Conservation (phyloP, 2,329 filamentous ascomycete species). For the Beauveria rudraprayagi region DNA sequence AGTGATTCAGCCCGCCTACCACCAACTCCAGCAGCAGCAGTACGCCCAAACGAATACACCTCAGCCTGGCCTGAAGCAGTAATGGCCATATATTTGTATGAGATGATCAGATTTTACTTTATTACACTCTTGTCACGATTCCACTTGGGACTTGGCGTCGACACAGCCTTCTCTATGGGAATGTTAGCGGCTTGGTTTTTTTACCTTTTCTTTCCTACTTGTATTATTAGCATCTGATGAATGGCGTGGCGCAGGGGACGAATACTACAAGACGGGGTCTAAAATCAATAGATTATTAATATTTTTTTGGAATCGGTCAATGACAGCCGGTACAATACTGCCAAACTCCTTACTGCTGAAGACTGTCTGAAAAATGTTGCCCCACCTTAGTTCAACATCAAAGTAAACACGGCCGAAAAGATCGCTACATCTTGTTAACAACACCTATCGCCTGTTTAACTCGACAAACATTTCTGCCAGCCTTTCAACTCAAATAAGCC, state of each 20-base stretch:
- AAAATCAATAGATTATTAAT: background rate
- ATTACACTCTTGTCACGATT: background rate
- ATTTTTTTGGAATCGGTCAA: too few species aligned
- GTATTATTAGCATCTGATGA: background rate
- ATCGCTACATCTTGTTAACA: background rate
- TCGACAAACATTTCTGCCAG: background rate
- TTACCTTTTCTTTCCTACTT: background rate
- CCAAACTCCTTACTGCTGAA: too few species aligned
- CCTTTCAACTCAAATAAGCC: background rate
- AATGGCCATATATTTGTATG: background rate
- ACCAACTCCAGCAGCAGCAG: background rate
- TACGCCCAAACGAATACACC: background rate
- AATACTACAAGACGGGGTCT: background rate
- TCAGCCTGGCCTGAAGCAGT: slow-evolving; percentile 2
- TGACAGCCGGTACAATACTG: too few species aligned
- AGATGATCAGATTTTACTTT: background rate
- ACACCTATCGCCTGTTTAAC: background rate
- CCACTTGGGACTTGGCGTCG: background rate
- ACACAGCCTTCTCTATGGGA: background rate
- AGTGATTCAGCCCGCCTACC: slow-evolving; percentile 5
- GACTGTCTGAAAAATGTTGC: background rate
- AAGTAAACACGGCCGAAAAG: background rate
- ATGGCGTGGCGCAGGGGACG: background rate
- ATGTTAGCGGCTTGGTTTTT: background rate
- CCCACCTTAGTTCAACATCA: background rate